Evolutionary conservation across 345 rosid species (phyloP), one percentile per base, ranked within the genome.

Genomic region (Mangifera indica): DNA sequence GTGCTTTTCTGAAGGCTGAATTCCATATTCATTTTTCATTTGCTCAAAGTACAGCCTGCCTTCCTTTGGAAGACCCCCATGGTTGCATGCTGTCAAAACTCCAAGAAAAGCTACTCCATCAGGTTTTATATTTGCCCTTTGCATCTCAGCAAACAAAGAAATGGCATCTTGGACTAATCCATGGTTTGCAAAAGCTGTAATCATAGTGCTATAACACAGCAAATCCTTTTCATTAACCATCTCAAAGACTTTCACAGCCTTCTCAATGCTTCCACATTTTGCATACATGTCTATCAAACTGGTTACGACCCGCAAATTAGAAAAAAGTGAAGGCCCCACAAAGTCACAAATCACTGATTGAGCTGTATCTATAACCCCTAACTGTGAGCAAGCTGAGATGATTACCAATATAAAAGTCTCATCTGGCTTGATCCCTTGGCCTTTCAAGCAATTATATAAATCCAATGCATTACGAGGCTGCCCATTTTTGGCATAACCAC

Each of bases 41-140:
- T 74, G 77, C 10, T 74, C 49, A 67, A 79, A 79, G 73, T 71
- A 82, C 51, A 10, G 71, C 77, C 73, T 63, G 46, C 85, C 81
- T 52, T 82, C 85, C 7, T 59, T 59, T 45, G 74, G 79, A 60
- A 79, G 79, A 18, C 79, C 78, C 24, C 75, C 77, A 51, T 69
- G 79, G 73, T 80, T 77, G 72, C 85, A 82, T 51, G 81, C 81
- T 54, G 73, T 79, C 72, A 79, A 72, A 60, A 79, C 77, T 44
- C 74, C 83, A 10, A 80, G 79, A 74, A 75, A 79, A 54, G 77
- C 53, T 24, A 71, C 65, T 66, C 71, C 77, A 55, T 80, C 85
- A 42, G 82, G 82, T 58, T 59, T 63, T 55, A 75, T 73, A 18
- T 76, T 73, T 45, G 66, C 71, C 57, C 42, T 70, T 51, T 42